Base-by-base conservation (phyloP, 2,329 filamentous ascomycete species). In the Spiromastix sp. region DNA sequence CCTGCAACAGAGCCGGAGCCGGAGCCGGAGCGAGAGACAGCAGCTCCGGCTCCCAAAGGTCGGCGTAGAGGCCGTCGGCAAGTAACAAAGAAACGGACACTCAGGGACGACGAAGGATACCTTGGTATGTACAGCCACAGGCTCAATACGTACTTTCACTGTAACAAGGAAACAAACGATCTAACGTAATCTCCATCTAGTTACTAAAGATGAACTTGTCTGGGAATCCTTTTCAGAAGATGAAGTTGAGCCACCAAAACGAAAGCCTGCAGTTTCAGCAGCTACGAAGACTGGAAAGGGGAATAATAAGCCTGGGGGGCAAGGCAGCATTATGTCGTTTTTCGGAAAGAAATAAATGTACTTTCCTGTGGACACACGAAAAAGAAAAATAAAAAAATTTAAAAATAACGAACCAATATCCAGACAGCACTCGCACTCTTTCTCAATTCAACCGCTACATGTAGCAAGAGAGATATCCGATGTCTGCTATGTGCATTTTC, bases 141-240 rank as follows among this genome's bases (percentile, higher is more conserved):
- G n/a, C n/a, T n/a, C n/a, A 12, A 30, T 28, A 15, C 13, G 17
- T 5, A 15, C 8, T 9, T 32, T 32, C n/a, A 9, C 10, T 11
- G 24, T 26, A 9, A 21, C 13, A 17, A 5, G 8, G 20, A 17
- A n/a, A n/a, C n/a, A n/a, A n/a, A n/a, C n/a, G n/a, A n/a, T n/a
- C n/a, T n/a, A n/a, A n/a, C n/a, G n/a, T n/a, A n/a, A n/a, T n/a
- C n/a, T n/a, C n/a, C n/a, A n/a, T n/a, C n/a, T n/a, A 91, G 87
- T 94, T 20, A 94, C 86, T 2, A 81, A 80, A 45, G 83, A 93
- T 59, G 85, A 93, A 52, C 63, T 73, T 0, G 80, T 71, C 0
- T 95, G 87, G 87, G 87, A 95, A 56, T 89, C 82, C 0, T 94
- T 93, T 63, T 93, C 85, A 0, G 87, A 95, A 55, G 86, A 93